These are phyloP conservation scores for Alternaria alternata DNA, from an alignment of 2,329 filamentous ascomycete species.

Conservation along the genomic window DNA sequence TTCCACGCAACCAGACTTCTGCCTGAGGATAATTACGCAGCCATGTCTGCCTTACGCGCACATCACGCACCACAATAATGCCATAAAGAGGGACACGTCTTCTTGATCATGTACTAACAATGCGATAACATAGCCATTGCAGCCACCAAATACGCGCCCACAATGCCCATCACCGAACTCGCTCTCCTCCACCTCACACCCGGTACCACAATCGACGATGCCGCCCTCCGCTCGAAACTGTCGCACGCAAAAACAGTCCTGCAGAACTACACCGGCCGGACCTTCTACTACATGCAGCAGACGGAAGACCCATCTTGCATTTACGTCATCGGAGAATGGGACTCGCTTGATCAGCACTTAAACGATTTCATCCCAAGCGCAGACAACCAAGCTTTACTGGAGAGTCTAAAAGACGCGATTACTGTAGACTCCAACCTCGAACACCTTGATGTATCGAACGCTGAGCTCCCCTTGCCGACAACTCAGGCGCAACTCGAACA, in stretches of 20 bases:
- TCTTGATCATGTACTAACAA: background rate
- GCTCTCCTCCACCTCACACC: conserved; percentile 53
- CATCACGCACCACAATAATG: background rate
- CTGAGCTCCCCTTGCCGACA: conserved; percentile 38
- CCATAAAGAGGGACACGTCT: background rate
- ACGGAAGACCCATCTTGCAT: conserved; percentile 53
- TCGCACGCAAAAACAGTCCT: conserved; percentile 49
- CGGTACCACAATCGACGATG: conserved; percentile 25
- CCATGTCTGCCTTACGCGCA: background rate
- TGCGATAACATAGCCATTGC: background rate
- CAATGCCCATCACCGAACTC: conserved; percentile 57
- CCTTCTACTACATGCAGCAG: conserved; percentile 54
- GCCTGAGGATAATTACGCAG: background rate
- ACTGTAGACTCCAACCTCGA: conserved; percentile 51
- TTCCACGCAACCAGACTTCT: background rate
- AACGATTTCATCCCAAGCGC: conserved; percentile 54
- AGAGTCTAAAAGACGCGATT: conserved; percentile 47
- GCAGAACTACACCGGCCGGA: conserved; percentile 47
- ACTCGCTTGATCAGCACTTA: conserved; percentile 53
- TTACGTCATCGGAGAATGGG: conserved; percentile 59
- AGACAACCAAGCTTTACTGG: conserved; percentile 53
- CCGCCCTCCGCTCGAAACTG: conserved; percentile 44
- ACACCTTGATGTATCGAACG: conserved; percentile 53
- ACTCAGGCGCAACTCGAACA: background rate
- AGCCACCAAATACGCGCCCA: background rate